Percentiles rank a stretch among this genome's conserved stretches.
These are phyloP conservation scores for Daldinia sp. DNA, from an alignment of 2,329 filamentous ascomycete species.

Conservation along the genomic window DNA sequence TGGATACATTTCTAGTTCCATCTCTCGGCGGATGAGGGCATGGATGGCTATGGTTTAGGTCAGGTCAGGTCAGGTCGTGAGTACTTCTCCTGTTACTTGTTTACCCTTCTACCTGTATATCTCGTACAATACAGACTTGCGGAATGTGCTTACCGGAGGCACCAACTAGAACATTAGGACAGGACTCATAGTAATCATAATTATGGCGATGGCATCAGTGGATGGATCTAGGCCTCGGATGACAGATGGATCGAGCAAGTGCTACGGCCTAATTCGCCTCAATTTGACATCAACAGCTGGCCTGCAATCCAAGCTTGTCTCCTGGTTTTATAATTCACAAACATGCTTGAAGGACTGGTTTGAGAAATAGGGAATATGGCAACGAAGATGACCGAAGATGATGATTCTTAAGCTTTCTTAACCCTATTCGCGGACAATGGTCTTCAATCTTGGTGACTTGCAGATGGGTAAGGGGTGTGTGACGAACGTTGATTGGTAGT, in stretches of 20 bases:
- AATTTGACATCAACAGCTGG: constrained; percentile 22
- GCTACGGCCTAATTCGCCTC: constrained; percentile 33
- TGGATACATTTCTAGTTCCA: constrained; percentile 1
- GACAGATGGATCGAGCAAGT: constrained; percentile 26
- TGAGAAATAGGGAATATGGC: not conserved
- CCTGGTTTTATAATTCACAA: not conserved
- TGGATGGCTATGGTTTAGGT: not conserved
- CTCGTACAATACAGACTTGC: not conserved
- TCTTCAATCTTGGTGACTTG: constrained; percentile 1
- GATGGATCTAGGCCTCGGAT: constrained; percentile 24
- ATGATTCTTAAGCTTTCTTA: not conserved
- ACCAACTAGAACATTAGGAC: constrained; percentile 6
- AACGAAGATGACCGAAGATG: not conserved
- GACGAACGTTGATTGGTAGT: constrained; percentile 2
- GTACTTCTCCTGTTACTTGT: not conserved
- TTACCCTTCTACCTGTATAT: not conserved
- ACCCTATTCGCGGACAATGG: not conserved
- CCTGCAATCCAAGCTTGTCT: constrained; percentile 6
- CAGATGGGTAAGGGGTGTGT: constrained; percentile 28
- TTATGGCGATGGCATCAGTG: constrained; percentile 27
- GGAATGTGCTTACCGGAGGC: not conserved
- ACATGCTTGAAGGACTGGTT: not conserved
- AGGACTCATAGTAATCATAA: constrained; percentile 8
- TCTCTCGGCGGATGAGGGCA: not conserved
- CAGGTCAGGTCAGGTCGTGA: too few species aligned